These are phyloP conservation scores for Neonectria ditissima DNA, from an alignment of 2,329 filamentous ascomycete genomes.

Conservation along the genomic window DNA sequence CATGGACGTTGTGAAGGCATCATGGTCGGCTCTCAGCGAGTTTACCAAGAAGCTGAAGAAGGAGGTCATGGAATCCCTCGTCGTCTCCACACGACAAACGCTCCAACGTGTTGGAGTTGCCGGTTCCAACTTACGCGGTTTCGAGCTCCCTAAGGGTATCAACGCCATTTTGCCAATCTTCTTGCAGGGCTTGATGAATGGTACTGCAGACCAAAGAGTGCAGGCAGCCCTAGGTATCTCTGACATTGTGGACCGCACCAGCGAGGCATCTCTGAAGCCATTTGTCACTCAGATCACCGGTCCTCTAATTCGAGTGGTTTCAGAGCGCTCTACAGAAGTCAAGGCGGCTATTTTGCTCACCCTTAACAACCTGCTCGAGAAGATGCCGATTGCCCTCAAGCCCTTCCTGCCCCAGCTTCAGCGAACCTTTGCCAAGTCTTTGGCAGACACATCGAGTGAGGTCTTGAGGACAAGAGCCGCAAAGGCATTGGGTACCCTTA, in stretches of 20 bases:
- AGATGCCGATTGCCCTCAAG: slow-evolving; percentile 95
- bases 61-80: slow-evolving; percentile 97
- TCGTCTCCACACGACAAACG: slow-evolving; percentile 85
- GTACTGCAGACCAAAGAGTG: slow-evolving; percentile 89
- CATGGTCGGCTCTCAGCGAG: slow-evolving; percentile 87
- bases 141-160: slow-evolving; percentile 94
- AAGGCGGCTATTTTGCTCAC: slow-evolving; percentile 95
- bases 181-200: slow-evolving; percentile 97
- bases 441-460: slow-evolving; percentile 94
- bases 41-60: slow-evolving; percentile 92
- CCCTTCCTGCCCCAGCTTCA: slow-evolving; percentile 97
- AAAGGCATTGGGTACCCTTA: slow-evolving; percentile 92
- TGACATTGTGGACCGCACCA: slow-evolving; percentile 94
- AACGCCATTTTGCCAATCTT: slow-evolving; percentile 97
- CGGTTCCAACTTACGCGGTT: slow-evolving; percentile 86
- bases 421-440: slow-evolving; percentile 94
- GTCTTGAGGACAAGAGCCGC: slow-evolving; percentile 87
- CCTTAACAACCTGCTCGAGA: slow-evolving; percentile 93
- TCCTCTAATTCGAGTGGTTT: slow-evolving; percentile 96
- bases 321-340: slow-evolving; percentile 94
- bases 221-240: slow-evolving; percentile 94
- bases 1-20: slow-evolving; percentile 83
- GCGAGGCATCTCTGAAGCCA: slow-evolving; percentile 86
- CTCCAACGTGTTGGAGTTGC: slow-evolving; percentile 90
- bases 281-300: slow-evolving; percentile 98